Evolutionary conservation across 2,329 filamentous ascomycete species (phyloP).

Genomic region (Microascus cirrosus): DNA sequence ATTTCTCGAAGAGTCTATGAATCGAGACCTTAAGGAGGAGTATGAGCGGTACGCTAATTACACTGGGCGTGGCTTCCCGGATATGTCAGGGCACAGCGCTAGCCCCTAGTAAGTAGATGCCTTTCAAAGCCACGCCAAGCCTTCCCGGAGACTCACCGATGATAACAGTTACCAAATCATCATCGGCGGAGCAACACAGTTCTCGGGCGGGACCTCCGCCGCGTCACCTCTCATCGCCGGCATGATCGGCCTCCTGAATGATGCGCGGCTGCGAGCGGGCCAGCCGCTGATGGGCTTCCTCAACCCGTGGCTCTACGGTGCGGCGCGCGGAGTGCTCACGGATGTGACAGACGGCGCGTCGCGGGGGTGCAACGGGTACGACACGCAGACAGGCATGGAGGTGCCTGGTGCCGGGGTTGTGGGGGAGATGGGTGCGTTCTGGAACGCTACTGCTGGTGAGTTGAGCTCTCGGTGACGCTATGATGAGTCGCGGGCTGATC

Average conservation of each 20-base stretch:
- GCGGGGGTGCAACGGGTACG: conserved; percentile 5
- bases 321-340: conserved; percentile 18
- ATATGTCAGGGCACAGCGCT: conserved; percentile 45
- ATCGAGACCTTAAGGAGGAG: conserved; percentile 24
- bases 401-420: conserved; percentile 14
- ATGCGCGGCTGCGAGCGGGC: conserved; percentile 43
- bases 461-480: conserved; percentile 14
- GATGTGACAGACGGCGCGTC: conserved; percentile 16
- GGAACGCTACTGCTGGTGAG: conserved; percentile 22
- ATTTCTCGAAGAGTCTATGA: conserved; percentile 22
- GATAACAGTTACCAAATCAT: conserved; percentile 17
- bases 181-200: conserved; percentile 14
- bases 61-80: conserved; percentile 46
- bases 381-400: conserved; percentile 12
- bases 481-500: conserved; percentile 1
- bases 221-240: conserved; percentile 51
- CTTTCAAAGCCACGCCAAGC: neutral
- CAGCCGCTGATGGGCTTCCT: conserved; percentile 45
- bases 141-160: neutral
- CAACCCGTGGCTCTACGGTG: conserved; percentile 48
- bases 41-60: conserved; percentile 36
- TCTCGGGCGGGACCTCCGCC: conserved; percentile 30
- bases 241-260: conserved; percentile 54
- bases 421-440: conserved; percentile 10
- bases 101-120: conserved; percentile 2